These are phyloP conservation scores for Sporothrix euskadiensis DNA, from an alignment of 2,329 filamentous ascomycete species.

Conservation along the genomic window DNA sequence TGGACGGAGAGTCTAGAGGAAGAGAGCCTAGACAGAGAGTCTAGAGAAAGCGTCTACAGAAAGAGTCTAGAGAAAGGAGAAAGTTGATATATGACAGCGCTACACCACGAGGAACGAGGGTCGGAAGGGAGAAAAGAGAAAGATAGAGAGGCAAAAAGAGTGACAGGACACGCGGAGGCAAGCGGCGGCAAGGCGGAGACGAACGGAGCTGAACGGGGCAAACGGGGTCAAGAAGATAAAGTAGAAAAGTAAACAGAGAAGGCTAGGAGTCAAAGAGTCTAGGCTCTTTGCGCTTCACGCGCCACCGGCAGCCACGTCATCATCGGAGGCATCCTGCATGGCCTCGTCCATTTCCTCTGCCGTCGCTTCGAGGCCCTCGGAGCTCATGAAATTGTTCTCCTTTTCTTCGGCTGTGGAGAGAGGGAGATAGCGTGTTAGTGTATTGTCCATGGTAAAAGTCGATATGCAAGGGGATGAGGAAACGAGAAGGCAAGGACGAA, in stretches of 20 bases:
- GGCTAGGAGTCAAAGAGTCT: neutral
- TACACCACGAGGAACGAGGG: neutral
- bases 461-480: neutral
- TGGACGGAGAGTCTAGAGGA: too few relatives aligned
- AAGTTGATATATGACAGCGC: neutral
- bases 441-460: neutral
- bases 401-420: constrained; percentile 60
- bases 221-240: neutral
- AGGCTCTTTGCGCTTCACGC: neutral
- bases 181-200: neutral
- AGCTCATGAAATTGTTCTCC: constrained; percentile 67
- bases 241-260: neutral
- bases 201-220: neutral
- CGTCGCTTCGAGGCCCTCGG: constrained; percentile 64
- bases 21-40: neutral
- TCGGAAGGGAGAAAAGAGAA: neutral
- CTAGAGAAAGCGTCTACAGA: neutral
- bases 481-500: neutral
- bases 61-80: neutral
- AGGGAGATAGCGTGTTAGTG: constrained; percentile 29
- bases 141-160: neutral
- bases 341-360: constrained; percentile 62
- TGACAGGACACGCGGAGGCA: neutral
- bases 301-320: constrained; percentile 18
- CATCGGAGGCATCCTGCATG: constrained; percentile 40